Evolutionary conservation across 768 basidiomycete species (phyloP).

Genomic region (Mycena indigotica): DNA sequence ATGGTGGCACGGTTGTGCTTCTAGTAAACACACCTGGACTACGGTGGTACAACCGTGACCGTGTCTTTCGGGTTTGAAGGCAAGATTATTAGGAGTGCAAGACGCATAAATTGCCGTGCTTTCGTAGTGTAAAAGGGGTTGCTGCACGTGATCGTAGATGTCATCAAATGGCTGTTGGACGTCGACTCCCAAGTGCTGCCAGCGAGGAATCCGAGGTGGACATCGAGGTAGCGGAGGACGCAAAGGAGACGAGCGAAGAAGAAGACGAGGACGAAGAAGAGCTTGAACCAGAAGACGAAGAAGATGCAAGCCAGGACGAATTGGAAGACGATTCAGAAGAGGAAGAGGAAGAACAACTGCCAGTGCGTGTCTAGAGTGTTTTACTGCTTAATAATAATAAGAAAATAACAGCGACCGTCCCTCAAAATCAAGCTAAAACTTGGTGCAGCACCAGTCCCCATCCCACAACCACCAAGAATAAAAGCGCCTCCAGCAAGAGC

Average conservation of each 20-base stretch:
- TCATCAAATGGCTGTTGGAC: no score
- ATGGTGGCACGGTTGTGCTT: no score
- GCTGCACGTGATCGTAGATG: no score
- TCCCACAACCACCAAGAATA: not conserved
- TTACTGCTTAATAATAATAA: no score
- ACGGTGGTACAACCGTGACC: no score
- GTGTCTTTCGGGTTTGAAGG: no score
- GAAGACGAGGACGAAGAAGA: not conserved
- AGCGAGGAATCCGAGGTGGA: not conserved
- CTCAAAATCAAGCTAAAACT: conserved; percentile 22
- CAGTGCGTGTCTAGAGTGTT: not conserved
- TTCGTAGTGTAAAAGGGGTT: no score
- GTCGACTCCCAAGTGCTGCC: not conserved
- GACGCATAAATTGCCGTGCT: no score
- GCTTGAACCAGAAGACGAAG: conserved; percentile 4
- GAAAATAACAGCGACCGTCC: not conserved
- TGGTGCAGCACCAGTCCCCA: not conserved
- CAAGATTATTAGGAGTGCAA: no score
- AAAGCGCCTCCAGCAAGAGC: conserved; percentile 1
- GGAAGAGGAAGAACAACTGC: not conserved
- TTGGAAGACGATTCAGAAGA: conserved; percentile 23
- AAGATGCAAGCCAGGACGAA: conserved; percentile 16
- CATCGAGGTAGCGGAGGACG: not conserved
- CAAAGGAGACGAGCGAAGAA: not conserved
- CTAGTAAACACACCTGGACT: no score